Percentiles rank a stretch among this genome's conserved stretches.
These are phyloP conservation scores for Penicillium antarcticum DNA, from an alignment of 495 filamentous ascomycete species.

Conservation along the genomic window DNA sequence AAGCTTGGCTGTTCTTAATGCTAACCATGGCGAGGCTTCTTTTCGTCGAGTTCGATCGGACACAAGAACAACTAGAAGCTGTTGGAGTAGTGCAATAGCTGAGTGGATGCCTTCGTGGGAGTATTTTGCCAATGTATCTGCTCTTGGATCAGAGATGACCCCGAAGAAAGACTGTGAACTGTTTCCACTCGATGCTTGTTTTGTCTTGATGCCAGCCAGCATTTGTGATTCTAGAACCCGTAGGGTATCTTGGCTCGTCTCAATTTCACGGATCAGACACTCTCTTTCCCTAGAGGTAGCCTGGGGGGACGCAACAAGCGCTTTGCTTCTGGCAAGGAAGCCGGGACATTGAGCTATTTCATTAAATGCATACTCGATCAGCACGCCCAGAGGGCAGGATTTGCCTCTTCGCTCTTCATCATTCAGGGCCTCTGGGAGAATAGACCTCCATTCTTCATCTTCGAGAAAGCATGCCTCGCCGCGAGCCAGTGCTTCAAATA, in stretches of 20 bases:
- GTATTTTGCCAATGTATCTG: not conserved
- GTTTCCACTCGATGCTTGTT: not conserved
- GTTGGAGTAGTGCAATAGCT: slow-evolving; percentile 1
- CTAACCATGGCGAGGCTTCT: not conserved
- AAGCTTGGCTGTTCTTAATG: not conserved
- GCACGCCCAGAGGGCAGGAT: slow-evolving; percentile 11
- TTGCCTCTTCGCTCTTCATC: slow-evolving; percentile 12
- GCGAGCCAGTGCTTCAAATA: slow-evolving; percentile 25
- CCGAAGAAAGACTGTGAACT: not conserved
- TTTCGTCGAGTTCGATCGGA: not conserved
- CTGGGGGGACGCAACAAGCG: slow-evolving; percentile 1
- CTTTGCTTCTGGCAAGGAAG: slow-evolving; percentile 15
- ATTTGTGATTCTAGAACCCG: not conserved
- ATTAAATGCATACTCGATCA: slow-evolving; percentile 23
- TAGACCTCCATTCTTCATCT: slow-evolving; percentile 24
- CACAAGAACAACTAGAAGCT: not conserved
- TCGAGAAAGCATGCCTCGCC: slow-evolving; percentile 30
- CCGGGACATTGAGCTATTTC: slow-evolving; percentile 26
- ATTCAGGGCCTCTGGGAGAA: slow-evolving; percentile 15
- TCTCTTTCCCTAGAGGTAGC: not conserved
- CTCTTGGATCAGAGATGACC: not conserved
- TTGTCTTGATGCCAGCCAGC: not conserved
- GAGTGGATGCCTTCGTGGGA: not conserved
- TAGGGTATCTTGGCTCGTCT: not conserved
- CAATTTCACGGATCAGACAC: not conserved